phyloP scores from a whole-genome alignment of 179 eudicot species.

The Camellia oleifera region DNA sequence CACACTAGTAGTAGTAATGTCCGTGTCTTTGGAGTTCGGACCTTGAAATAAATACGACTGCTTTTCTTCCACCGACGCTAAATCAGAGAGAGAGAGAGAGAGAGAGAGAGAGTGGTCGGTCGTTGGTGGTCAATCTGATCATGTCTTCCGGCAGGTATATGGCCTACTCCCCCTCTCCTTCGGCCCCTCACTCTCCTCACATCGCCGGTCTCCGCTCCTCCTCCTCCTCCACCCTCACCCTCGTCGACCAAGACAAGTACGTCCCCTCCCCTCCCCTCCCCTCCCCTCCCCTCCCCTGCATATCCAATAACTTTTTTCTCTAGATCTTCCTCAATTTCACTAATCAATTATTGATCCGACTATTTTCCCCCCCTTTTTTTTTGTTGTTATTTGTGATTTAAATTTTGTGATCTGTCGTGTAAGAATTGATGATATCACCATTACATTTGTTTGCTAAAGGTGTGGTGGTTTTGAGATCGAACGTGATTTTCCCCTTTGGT shows the following conservation, averaged over 20 bases:
- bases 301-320: background rate
- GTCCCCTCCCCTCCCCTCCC: too few relatives aligned
- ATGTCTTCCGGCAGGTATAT: constrained; percentile 97
- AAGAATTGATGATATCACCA: background rate
- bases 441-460: background rate
- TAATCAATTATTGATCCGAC: background rate
- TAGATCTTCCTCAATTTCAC: constrained; percentile 18
- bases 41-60: constrained; percentile 14
- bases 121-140: constrained; percentile 15
- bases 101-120: constrained; percentile 15
- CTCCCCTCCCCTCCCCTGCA: background rate
- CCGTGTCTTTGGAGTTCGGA: background rate
- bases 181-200: constrained; percentile 97
- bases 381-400: background rate
- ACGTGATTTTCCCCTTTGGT: background rate
- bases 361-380: background rate
- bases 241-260: constrained; percentile 76
- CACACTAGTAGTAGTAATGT: background rate
- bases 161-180: constrained; percentile 91
- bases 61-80: background rate
- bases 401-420: background rate
- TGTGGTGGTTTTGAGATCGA: background rate
- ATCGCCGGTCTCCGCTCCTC: constrained; percentile 70
- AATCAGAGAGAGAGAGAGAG: background rate
- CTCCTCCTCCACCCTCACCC: constrained; percentile 59